A percentile compares a stretch with the other conserved stretches of the same genome.
These are phyloP conservation scores for Suhomyces kilbournensis DNA, from an alignment of 805 yeast genomes.

Conservation along the genomic window DNA sequence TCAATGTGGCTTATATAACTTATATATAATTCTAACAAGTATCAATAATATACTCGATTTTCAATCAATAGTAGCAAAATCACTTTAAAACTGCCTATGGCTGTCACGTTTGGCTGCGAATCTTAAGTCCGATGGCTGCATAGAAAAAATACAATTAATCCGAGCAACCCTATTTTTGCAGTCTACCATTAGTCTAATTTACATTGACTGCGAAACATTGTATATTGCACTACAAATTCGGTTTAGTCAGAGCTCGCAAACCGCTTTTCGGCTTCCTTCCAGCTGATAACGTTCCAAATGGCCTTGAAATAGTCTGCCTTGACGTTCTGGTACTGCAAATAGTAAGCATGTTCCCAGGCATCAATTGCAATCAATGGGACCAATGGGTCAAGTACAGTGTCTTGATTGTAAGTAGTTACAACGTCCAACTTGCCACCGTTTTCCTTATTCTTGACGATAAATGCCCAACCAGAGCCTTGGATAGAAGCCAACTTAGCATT, in stretches of 20 bases:
- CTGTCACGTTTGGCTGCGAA: too few relatives aligned
- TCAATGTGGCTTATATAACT: neutral
- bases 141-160: neutral
- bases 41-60: too few relatives aligned
- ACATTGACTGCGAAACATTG: neutral
- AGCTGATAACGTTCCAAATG: constrained; percentile 49
- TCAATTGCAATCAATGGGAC: constrained; percentile 49
- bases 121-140: neutral
- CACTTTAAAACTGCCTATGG: too few relatives aligned
- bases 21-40: neutral
- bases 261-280: constrained; percentile 50
- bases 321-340: constrained; percentile 51
- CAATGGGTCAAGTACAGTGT: constrained; percentile 43
- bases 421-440: constrained; percentile 43
- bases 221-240: neutral
- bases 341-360: constrained; percentile 56
- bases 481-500: constrained; percentile 45
- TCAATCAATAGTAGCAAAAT: too few relatives aligned
- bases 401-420: constrained; percentile 47
- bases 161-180: neutral
- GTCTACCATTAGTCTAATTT: neutral
- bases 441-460: constrained; percentile 45
- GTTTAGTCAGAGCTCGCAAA: constrained; percentile 12
- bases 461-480: constrained; percentile 57
- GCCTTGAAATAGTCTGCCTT: constrained; percentile 50